Percentiles rank a stretch among this genome's conserved stretches.
phyloP scores from a whole-genome alignment of 108 stramenopile species.

The Discostella stelligeroides region DNA sequence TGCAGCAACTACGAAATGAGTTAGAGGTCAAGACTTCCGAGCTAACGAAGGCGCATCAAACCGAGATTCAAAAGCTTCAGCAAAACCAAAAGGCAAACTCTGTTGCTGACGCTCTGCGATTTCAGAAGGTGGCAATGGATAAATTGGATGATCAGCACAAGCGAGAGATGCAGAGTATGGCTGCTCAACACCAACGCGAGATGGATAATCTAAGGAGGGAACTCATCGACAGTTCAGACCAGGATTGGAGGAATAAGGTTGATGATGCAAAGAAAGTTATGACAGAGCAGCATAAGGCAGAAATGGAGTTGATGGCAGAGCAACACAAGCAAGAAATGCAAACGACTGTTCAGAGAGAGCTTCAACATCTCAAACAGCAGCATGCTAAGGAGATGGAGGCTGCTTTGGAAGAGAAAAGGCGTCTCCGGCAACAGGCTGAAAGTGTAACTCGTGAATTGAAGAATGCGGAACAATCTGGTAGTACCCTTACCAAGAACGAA shows the following conservation, averaged over 20 bases:
- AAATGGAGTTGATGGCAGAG: constrained; percentile 4
- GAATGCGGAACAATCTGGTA: constrained; percentile 3
- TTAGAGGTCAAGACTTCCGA: constrained; percentile 17
- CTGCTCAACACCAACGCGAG: constrained; percentile 9
- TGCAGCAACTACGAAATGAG: constrained; percentile 32
- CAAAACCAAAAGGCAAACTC: constrained; percentile 18
- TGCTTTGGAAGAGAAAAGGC: constrained; percentile 24
- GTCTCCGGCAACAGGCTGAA: constrained; percentile 26
- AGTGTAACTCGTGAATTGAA: constrained; percentile 20
- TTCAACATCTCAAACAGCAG: constrained; percentile 27
- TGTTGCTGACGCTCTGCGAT: constrained; percentile 24
- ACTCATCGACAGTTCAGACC: neutral
- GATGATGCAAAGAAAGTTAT: constrained; percentile 18
- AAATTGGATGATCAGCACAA: constrained; percentile 8
- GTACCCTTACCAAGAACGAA: constrained; percentile 19
- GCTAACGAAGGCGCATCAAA: constrained; percentile 25
- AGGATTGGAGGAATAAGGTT: constrained; percentile 10
- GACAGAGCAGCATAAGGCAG: constrained; percentile 3
- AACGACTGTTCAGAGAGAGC: constrained; percentile 19
- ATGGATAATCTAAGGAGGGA: constrained; percentile 23
- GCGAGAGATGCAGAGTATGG: constrained; percentile 13
- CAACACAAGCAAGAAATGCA: constrained; percentile 30
- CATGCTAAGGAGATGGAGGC: constrained; percentile 41
- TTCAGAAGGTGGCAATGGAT: constrained; percentile 31
- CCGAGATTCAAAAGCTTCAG: constrained; percentile 24